Base-by-base conservation (phyloP, 75 land plant species). In the Isoetes taiwanensis region DNA sequence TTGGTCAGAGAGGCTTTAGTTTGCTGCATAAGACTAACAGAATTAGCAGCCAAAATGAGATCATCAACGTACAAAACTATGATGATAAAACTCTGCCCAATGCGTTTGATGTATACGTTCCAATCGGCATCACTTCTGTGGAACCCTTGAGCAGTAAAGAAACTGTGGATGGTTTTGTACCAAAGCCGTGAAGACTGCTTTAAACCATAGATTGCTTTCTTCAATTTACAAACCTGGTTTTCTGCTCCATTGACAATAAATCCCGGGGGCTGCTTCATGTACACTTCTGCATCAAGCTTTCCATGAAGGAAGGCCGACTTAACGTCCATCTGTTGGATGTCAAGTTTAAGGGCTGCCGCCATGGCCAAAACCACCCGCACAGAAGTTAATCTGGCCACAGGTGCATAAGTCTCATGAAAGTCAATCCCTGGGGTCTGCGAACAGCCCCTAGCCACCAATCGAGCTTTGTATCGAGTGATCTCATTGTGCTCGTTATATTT, bases 41-140 rank as follows among this genome's bases (percentile, higher is more conserved):
- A n/a, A n/a, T n/a, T n/a, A n/a, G n/a, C n/a, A n/a, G n/a, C n/a
- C n/a, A n/a, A n/a, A n/a, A n/a, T 54, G 30, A 54, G 3, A n/a
- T 54, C 56, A 24, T 54, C 56, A 54, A 54, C 56, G n/a, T 54
- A 54, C 6, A 54, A 28, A 16, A 32, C 56, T 3, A 54, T 8
- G 23, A 54, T 54, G 56, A 24, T 32, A 4, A 28, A 54, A 24
- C 5, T 32, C 27, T 28, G n/a, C 9, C n/a, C 17, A 16, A 5
- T 48, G 20, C 17, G 6, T 8, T 48, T 9, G 6, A 16, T 48
- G 30, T 28, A 54, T 10, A 54, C n/a, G n/a, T 32, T 28, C 9
- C 32, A 32, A 4, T 12, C 9, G 3, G 30, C 6, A 9, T 54
- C 30, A 24, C n/a, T 14, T 4, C 6, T 23, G 12, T 4, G 3